Percentiles rank a stretch among this genome's conserved stretches.
Evolutionary conservation across 108 stramenopile genomes (phyloP).

Genomic region (Phaeodactylum tricornutum): DNA sequence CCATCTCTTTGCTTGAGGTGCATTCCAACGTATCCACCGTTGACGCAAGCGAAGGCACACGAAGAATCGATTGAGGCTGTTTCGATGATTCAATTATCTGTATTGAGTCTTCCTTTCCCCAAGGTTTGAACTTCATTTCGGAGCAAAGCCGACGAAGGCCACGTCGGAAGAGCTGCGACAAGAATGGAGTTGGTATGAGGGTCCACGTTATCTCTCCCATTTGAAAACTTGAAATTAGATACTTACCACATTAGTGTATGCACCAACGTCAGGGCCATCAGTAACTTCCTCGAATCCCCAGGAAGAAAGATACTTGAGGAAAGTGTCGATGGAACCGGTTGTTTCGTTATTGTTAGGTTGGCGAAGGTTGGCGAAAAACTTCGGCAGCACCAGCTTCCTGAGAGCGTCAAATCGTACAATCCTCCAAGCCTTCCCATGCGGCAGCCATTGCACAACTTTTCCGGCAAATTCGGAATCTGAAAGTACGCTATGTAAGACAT

Average conservation of each 20-base stretch:
- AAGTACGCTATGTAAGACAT: constrained; percentile 27
- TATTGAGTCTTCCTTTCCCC: neutral
- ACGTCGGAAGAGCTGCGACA: constrained; percentile 6
- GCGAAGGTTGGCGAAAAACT: constrained; percentile 28
- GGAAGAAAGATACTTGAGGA: constrained; percentile 37
- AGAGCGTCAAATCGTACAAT: constrained; percentile 46
- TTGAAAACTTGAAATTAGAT: neutral
- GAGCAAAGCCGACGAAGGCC: constrained; percentile 1
- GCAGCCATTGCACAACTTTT: constrained; percentile 28
- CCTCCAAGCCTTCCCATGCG: constrained; percentile 44
- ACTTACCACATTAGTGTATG: constrained; percentile 46
- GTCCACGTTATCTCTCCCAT: neutral
- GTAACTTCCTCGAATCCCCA: constrained; percentile 59
- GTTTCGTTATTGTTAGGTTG: constrained; percentile 26
- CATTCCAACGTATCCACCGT: no score
- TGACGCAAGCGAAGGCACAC: constrained; percentile 3
- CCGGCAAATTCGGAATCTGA: constrained; percentile 12
- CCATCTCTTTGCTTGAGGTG: no score
- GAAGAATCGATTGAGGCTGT: constrained; percentile 3
- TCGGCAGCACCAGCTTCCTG: constrained; percentile 30
- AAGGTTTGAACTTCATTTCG: constrained; percentile 1
- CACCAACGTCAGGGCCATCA: constrained; percentile 43
- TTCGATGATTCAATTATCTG: neutral
- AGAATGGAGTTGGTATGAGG: neutral
- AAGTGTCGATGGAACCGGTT: constrained; percentile 32